A percentile compares a stretch with the other conserved stretches of the same genome.
Evolutionary conservation across 352 stramenopile genomes (phyloP).

Genomic region (Peronospora destructor): DNA sequence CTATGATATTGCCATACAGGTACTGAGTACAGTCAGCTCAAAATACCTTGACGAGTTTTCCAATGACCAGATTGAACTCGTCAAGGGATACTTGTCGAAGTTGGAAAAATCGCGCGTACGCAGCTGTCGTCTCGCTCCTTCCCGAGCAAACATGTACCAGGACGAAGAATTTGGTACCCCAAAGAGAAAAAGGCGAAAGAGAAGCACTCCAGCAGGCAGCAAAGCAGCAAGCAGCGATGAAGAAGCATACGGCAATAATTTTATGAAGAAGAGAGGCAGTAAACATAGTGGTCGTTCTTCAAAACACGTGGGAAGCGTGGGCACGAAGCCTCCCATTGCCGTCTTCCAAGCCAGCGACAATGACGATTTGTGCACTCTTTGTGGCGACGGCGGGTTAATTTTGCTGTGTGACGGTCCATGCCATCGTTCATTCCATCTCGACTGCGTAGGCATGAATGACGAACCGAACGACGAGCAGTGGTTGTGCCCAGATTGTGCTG

Average conservation of each 20-base stretch:
- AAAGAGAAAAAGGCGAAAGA: conserved; percentile 42
- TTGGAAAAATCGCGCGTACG: conserved; percentile 80
- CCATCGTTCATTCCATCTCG: conserved; percentile 89
- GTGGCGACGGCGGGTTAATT: conserved; percentile 87
- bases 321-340: conserved; percentile 6
- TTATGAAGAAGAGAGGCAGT: conserved; percentile 23
- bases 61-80: conserved; percentile 71
- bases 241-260: conserved; percentile 36
- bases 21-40: conserved; percentile 64
- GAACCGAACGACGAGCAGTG: conserved; percentile 84
- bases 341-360: conserved; percentile 62
- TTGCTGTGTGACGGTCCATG: conserved; percentile 89
- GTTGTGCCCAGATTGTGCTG: conserved; percentile 86
- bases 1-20: conserved; percentile 82
- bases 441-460: conserved; percentile 83
- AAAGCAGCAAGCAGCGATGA: conserved; percentile 28
- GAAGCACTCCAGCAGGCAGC: conserved; percentile 26
- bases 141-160: conserved; percentile 27
- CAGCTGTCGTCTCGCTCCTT: conserved; percentile 50
- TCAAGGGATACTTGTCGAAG: conserved; percentile 63
- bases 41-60: conserved; percentile 82
- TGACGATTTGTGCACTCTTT: conserved; percentile 88
- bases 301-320: conserved; percentile 29
- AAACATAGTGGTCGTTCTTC: conserved; percentile 27
- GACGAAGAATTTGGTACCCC: conserved; percentile 31